phyloP scores from a whole-genome alignment of 1,139 yeast genomes.

The Scheffersomyces titani region DNA sequence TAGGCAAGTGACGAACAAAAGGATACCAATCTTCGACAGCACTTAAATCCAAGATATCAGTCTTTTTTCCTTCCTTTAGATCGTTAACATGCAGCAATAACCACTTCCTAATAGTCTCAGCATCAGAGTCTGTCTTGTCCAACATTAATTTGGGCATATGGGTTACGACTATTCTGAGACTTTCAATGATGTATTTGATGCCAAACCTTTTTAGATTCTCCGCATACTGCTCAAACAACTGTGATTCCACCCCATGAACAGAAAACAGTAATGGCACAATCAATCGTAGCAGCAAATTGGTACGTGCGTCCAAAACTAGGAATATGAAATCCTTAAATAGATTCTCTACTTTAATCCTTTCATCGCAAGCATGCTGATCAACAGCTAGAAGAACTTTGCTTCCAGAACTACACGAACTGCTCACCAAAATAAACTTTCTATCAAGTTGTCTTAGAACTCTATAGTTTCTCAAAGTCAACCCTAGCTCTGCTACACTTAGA shows the following conservation, averaged over 20 bases:
- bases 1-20: constrained; percentile 30
- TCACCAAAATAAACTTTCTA: constrained; percentile 54
- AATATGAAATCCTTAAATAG: constrained; percentile 36
- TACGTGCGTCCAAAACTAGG: constrained; percentile 9
- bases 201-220: constrained; percentile 36
- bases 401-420: background rate
- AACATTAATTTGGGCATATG: constrained; percentile 45
- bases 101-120: constrained; percentile 28
- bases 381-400: constrained; percentile 22
- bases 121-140: constrained; percentile 25
- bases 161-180: constrained; percentile 18
- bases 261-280: constrained; percentile 16
- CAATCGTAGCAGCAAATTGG: constrained; percentile 13
- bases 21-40: constrained; percentile 12
- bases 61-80: constrained; percentile 18
- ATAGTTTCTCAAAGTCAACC: background rate
- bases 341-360: constrained; percentile 59
- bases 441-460: constrained; percentile 54
- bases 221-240: constrained; percentile 27
- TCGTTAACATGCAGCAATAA: constrained; percentile 47
- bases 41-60: background rate
- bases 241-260: constrained; percentile 27
- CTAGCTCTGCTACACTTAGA: background rate
- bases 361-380: constrained; percentile 85
- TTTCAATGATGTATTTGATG: constrained; percentile 23